Conservation (phyloP, 495 filamentous ascomycete species). For the Neurospora hispaniola region DNA sequence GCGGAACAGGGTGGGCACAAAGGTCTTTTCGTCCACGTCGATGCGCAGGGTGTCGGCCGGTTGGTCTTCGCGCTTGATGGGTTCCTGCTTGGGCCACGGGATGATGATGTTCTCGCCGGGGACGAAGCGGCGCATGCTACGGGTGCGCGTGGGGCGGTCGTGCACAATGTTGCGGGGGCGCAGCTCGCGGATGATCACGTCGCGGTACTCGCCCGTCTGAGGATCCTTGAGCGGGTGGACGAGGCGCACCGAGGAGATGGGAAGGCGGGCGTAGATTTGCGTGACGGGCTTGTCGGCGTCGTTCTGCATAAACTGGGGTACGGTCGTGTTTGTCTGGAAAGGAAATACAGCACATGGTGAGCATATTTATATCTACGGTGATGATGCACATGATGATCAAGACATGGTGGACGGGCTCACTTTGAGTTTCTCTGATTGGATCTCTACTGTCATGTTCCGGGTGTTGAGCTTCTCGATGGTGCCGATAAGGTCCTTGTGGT, state of each 20-base stretch:
- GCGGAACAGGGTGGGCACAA: conserved; percentile 57
- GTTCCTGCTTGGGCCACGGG: conserved; percentile 56
- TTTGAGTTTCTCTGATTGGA: conserved; percentile 53
- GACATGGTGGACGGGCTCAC: conserved; percentile 36
- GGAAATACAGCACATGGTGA: not conserved
- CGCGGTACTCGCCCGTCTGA: conserved; percentile 46
- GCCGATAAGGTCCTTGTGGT: conserved; percentile 73
- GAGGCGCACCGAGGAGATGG: conserved; percentile 64
- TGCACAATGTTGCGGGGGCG: conserved; percentile 29
- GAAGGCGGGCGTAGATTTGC: conserved; percentile 39
- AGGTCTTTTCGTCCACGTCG: conserved; percentile 65
- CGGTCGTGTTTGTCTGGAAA: conserved; percentile 43
- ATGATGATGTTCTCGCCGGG: conserved; percentile 54
- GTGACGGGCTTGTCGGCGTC: conserved; percentile 32
- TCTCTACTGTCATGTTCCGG: conserved; percentile 38
- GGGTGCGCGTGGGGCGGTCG: conserved; percentile 35
- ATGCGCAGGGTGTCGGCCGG: conserved; percentile 60
- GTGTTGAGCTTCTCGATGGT: conserved; percentile 40
- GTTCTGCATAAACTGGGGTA: conserved; percentile 43
- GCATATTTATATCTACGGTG: not conserved
- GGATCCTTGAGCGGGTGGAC: conserved; percentile 63
- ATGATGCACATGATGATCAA: not conserved
- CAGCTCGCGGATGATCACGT: conserved; percentile 67
- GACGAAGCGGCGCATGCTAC: conserved; percentile 40
- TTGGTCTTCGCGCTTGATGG: conserved; percentile 41